These are phyloP conservation scores for Hevea brasiliensis DNA, from an alignment of 345 rosid genomes.

Conservation along the genomic window DNA sequence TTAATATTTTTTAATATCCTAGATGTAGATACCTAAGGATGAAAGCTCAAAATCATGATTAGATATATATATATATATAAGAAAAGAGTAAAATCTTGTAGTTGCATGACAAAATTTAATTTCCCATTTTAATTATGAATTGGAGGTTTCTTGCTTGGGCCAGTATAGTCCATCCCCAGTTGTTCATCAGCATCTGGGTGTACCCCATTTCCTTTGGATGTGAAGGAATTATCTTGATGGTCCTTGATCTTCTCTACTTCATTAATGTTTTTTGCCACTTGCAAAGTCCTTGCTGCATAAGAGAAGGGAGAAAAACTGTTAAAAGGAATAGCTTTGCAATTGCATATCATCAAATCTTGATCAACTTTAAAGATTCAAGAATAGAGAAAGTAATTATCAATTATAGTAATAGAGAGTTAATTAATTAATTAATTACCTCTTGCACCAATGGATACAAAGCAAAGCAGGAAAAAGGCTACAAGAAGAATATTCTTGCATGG, in stretches of 20 bases:
- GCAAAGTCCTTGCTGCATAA: slow-evolving; percentile 47
- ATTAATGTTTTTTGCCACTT: slow-evolving; percentile 10
- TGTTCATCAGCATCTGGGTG: slow-evolving; percentile 31
- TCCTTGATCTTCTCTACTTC: slow-evolving; percentile 2
- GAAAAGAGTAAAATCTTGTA: too few species aligned
- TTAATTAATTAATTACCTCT: slow-evolving; percentile 27
- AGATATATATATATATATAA: too few species aligned
- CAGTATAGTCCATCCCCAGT: slow-evolving; percentile 53
- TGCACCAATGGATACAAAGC: slow-evolving; percentile 38
- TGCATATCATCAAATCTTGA: not conserved
- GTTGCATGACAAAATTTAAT: too few species aligned
- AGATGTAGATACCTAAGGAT: too few species aligned
- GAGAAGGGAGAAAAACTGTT: not conserved
- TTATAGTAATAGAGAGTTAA: too few species aligned
- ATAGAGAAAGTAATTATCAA: not conserved
- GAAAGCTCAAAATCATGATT: too few species aligned
- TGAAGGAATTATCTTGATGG: not conserved
- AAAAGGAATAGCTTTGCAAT: not conserved
- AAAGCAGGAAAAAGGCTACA: slow-evolving; percentile 37
- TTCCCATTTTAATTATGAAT: slow-evolving; percentile 48
- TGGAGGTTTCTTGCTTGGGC: slow-evolving; percentile 62
- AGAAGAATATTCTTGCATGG: slow-evolving; percentile 40
- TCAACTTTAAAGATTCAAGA: not conserved
- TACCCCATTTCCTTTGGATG: slow-evolving; percentile 18
- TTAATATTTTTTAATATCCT: too few species aligned